These are phyloP conservation scores for Schizosaccharomyces lindneri DNA, from an alignment of 805 yeast species.

Conservation along the genomic window DNA sequence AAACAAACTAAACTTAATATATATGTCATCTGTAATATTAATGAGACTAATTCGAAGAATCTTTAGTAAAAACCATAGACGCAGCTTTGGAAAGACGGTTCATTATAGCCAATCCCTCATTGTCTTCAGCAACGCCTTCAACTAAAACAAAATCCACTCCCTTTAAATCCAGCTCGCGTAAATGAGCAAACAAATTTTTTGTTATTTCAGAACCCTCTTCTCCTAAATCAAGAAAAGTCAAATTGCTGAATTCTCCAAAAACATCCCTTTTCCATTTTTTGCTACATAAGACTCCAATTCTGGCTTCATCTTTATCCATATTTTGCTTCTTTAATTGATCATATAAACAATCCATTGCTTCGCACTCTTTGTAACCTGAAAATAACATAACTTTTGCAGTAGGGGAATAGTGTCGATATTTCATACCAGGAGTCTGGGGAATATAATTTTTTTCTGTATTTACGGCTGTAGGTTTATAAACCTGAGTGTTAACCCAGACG, in stretches of 20 bases:
- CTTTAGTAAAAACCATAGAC: conserved; percentile 11
- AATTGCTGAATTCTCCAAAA: background rate
- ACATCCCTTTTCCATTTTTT: background rate
- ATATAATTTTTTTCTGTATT: conserved; percentile 19
- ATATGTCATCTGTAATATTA: background rate
- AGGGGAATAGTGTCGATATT: conserved; percentile 87
- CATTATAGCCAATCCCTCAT: conserved; percentile 87
- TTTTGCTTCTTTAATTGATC: background rate
- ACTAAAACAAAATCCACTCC: conserved; percentile 52
- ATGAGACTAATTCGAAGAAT: background rate
- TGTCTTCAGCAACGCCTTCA: conserved; percentile 50
- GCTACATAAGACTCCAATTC: background rate
- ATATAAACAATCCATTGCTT: background rate
- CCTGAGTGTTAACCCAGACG: conserved; percentile 34
- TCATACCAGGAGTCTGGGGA: conserved; percentile 83
- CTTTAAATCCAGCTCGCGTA: conserved; percentile 51
- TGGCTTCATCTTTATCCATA: background rate
- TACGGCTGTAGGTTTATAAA: conserved; percentile 26
- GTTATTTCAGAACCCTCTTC: conserved; percentile 36
- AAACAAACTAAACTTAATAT: background rate
- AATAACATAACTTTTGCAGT: conserved; percentile 46
- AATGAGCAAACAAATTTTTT: conserved; percentile 40
- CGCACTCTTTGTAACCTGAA: background rate
- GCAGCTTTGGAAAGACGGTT: conserved; percentile 76
- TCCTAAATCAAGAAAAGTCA: conserved; percentile 16